Base-by-base conservation (phyloP, 2,329 filamentous ascomycete genomes). In the Xylogone sp. region DNA sequence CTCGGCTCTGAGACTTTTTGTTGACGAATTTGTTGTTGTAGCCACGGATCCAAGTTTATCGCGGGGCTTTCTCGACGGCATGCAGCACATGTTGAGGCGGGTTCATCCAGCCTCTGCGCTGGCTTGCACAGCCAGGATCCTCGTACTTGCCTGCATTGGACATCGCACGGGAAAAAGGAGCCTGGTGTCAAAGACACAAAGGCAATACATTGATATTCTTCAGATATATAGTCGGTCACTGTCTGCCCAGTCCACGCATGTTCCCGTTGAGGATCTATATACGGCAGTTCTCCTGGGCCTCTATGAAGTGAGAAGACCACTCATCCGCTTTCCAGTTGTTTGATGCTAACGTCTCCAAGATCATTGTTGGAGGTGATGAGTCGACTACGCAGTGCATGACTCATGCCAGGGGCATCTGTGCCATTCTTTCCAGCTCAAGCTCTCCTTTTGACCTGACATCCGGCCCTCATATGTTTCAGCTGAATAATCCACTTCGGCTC, bases 251-350 rank as follows among this genome's bases (percentile, higher is more conserved):
- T 44, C 21, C 10, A 42, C 43, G 21, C 42, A 24, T 9, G 42
- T 48, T 8, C 34, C 44, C 13, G 43, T 22, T 12, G 51, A 58
- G 43, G 48, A 51, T 21, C 47, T 48, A 18, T 34, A 54, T 20
- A 52, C 54, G 22, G 56, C 52, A 18, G 49, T 59, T 49, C 50
- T 62, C 3, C 34, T 62, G 12, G 58, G 57, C 1, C 48, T 62
- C 19, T 60, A 56, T 43, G 49, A 59, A 55, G 55, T 60, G n/a
- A n/a, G n/a, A n/a, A n/a, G n/a, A n/a, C n/a, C n/a, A n/a, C n/a
- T n/a, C n/a, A n/a, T n/a, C n/a, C n/a, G n/a, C n/a, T n/a, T n/a
- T n/a, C n/a, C n/a, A n/a, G n/a, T 8, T 34, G 46, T 19, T 16
- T 43, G 54, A 54, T 57, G 5, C 46, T 47, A 21, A 43, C 45